Base-by-base conservation (phyloP, 768 basidiomycete genomes). In the Scleroderma bovista region DNA sequence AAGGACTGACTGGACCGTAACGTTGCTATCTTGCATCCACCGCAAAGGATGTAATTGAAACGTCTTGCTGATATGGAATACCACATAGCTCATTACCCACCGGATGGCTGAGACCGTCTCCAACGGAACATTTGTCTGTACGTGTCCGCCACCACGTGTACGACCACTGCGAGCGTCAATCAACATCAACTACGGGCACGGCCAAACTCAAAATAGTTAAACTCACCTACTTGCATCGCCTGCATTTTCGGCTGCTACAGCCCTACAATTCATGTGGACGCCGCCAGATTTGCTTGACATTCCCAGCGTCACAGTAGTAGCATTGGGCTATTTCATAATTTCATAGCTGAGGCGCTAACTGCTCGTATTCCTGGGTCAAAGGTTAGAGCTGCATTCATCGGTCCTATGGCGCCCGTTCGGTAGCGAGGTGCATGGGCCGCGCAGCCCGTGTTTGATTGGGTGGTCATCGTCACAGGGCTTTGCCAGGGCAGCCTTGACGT, bases 61-160 rank as follows among this genome's bases (percentile, higher is more conserved):
- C 44, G 44, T 45, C 19, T 17, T 22, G n/a, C 17, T 33, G 29
- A n/a, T 33, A 20, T 33, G 20, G 16, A 11, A n/a, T 22, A 29
- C 26, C 16, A 45, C 52, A 47, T 20, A 33, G 48, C 38, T 52
- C 49, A 31, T 52, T 49, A 46, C 47, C 53, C 54, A 53, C 52
- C 52, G 51, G 39, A 44, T 44, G 51, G 19, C 16, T 48, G 51
- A 29, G 51, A 48, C 66, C 64, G 66, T 44, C 19, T 32, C 31
- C 19, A 26, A 47, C 66, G 64, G 64, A 57, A 52, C 41, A 22
- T 23, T 44, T 41, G 38, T 29, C 41, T 42, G 51, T 48, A 56
- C 45, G 48, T 43, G 48, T 40, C 1, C 4, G 17, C 6, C 37
- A 41, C 40, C 39, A 13, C 31, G 34, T 46, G 43, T 37, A 44